Conservation (phyloP, 176 grass and related monocot species). For the Chrysopogon serrulatus region DNA sequence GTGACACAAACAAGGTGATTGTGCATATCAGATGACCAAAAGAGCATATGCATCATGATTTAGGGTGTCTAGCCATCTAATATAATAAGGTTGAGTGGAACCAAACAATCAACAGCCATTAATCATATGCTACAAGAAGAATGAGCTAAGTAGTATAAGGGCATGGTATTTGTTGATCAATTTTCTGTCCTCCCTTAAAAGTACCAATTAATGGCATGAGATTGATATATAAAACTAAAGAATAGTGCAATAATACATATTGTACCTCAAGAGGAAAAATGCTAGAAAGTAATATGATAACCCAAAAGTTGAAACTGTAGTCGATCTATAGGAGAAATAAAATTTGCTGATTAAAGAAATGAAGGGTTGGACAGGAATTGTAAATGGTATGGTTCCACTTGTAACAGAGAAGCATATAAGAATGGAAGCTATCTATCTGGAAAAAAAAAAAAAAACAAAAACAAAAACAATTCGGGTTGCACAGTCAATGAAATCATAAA, state of each 20-base stretch:
- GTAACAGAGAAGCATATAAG: too few species aligned
- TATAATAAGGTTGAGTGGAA: not conserved
- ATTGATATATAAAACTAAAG: not conserved
- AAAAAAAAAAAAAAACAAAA: too few species aligned
- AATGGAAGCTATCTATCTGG: too few species aligned
- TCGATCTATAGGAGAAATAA: too few species aligned
- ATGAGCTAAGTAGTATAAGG: too few species aligned
- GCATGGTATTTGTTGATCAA: not conserved
- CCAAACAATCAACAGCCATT: not conserved
- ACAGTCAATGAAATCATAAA: not conserved
- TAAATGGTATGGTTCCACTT: too few species aligned
- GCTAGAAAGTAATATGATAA: not conserved
- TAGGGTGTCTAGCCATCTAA: not conserved
- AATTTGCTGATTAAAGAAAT: too few species aligned
- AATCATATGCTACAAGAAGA: not conserved
- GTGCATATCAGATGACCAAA: not conserved
- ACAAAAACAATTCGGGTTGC: too few species aligned
- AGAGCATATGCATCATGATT: not conserved
- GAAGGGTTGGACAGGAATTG: too few species aligned
- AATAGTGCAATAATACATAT: not conserved
- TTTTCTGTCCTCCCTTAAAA: not conserved
- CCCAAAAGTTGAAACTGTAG: too few species aligned
- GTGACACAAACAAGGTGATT: not conserved
- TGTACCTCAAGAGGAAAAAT: not conserved
- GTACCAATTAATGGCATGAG: not conserved